Conservation (phyloP, 805 yeast species). For the Starmerella vaccinii region DNA sequence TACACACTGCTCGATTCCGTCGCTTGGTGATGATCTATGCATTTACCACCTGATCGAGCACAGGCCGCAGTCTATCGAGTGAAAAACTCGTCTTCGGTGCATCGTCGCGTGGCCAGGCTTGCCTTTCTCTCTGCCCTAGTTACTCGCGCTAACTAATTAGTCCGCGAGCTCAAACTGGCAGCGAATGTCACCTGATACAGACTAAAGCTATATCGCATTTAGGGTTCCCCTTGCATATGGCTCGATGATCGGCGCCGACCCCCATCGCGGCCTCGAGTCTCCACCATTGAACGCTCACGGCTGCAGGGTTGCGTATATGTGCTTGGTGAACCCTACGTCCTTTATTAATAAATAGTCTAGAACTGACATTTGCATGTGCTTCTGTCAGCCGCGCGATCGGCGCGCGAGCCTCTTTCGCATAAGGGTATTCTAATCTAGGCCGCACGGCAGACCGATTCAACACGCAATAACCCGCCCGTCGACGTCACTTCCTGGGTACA, state of each 20-base stretch:
- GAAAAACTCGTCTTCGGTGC: too few species aligned
- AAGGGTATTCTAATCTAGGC: not conserved
- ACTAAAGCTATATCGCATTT: not conserved
- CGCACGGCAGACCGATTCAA: too few species aligned
- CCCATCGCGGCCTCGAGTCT: not conserved
- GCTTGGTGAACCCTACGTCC: too few species aligned
- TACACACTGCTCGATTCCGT: not conserved
- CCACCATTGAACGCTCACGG: not conserved
- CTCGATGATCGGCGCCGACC: not conserved
- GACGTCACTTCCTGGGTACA: too few species aligned
- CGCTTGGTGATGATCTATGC: not conserved
- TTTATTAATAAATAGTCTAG: too few species aligned
- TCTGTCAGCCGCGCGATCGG: not conserved
- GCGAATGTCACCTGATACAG: not conserved
- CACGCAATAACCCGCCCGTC: too few species aligned
- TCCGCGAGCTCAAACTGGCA: too few species aligned
- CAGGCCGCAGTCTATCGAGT: too few species aligned
- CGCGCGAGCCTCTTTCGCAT: not conserved
- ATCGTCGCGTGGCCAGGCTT: too few species aligned
- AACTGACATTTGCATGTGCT: not conserved
- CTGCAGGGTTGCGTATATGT: not conserved
- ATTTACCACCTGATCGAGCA: not conserved
- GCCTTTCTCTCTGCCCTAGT: too few species aligned
- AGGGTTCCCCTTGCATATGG: not conserved
- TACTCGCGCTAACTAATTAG: too few species aligned